Base-by-base conservation (phyloP, 1,284 basidiomycete species). In the Chondrostereum purpureum region DNA sequence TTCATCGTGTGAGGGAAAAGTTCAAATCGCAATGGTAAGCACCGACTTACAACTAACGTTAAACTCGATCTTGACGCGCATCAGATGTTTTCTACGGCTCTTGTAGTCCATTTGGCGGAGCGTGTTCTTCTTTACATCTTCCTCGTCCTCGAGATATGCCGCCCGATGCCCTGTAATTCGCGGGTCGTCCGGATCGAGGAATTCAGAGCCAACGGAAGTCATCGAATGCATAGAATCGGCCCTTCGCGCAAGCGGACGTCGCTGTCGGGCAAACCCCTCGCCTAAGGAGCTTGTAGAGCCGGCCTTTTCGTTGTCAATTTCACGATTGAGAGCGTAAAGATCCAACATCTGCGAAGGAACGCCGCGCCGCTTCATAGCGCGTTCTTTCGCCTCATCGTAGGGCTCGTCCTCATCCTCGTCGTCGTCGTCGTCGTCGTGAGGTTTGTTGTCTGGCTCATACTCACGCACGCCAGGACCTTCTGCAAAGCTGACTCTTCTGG, bases 91-190 rank as follows among this genome's bases (percentile, higher is more conserved):
- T 49, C 80, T 68, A 17, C 83, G 75, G 37, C 72, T 60, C 50
- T 70, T 73, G 58, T 86, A 86, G 53, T 75, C 75, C 81, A 85
- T 81, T 47, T 73, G 67, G 23, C 73, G 72, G 33, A 81, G 62
- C 40, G 65, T 66, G 45, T 74, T 73, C 48, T 71, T 75, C 58
- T 80, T 78, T 8, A 80, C 59, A 47, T 83, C 81, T 42, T 76
- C 73, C 5, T 69, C 69, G 53, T 82, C 80, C 46, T 79, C 75
- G 17, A 76, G 63, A 47, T 68, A 62, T 49, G 61, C 60, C 37
- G 65, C 65, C 36, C 56, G 61, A 18, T 70, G 55, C 10, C 72
- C 71, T 46, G 72, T 77, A 35, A 77, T 61, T 27, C 67, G 65
- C 47, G 73, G 75, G 53, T 80, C 77, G 46, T 80, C 75, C 13